Percentiles rank a stretch among this genome's conserved stretches.
These are phyloP conservation scores for Myxozyma monticola DNA, from an alignment of 805 yeast genomes.

Conservation along the genomic window DNA sequence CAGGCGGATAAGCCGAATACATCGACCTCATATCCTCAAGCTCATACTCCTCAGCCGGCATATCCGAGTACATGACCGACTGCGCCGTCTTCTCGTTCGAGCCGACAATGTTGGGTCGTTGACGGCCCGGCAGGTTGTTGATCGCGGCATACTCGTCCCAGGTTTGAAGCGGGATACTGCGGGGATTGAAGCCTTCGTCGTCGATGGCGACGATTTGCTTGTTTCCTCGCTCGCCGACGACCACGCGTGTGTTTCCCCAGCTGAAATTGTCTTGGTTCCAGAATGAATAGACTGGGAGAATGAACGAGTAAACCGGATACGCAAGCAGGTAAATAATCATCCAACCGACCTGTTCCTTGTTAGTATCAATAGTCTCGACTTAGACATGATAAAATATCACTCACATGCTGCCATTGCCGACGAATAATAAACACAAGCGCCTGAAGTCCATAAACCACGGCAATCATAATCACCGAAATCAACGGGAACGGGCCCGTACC, in stretches of 20 bases:
- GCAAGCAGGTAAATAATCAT: slow-evolving; percentile 59
- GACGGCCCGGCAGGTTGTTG: slow-evolving; percentile 41
- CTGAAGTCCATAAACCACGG: slow-evolving; percentile 58
- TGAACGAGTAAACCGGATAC: slow-evolving; percentile 62
- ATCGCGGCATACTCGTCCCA: slow-evolving; percentile 43
- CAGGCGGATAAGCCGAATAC: slow-evolving; percentile 19
- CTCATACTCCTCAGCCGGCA: slow-evolving; percentile 39
- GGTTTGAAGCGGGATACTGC: slow-evolving; percentile 41
- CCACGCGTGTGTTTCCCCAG: slow-evolving; percentile 66
- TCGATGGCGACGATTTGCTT: slow-evolving; percentile 44
- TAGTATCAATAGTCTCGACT: too few relatives aligned
- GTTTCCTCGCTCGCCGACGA: slow-evolving; percentile 55
- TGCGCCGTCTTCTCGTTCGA: slow-evolving; percentile 18
- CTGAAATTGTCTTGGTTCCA: slow-evolving; percentile 67
- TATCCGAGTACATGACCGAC: slow-evolving; percentile 6
- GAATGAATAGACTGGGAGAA: slow-evolving; percentile 58
- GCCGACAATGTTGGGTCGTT: slow-evolving; percentile 19
- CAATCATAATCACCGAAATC: slow-evolving; percentile 58
- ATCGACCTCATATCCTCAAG: slow-evolving; percentile 38
- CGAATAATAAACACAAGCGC: slow-evolving; percentile 54
- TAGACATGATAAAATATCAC: too few relatives aligned
- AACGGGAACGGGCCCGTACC: slow-evolving; percentile 52
- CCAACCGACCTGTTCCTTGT: slow-evolving; percentile 49
- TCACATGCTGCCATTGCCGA: slow-evolving; percentile 45
- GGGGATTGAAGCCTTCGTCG: slow-evolving; percentile 42